Conservation (phyloP, 2,329 filamentous ascomycete species). For the Thyridium curvatum region DNA sequence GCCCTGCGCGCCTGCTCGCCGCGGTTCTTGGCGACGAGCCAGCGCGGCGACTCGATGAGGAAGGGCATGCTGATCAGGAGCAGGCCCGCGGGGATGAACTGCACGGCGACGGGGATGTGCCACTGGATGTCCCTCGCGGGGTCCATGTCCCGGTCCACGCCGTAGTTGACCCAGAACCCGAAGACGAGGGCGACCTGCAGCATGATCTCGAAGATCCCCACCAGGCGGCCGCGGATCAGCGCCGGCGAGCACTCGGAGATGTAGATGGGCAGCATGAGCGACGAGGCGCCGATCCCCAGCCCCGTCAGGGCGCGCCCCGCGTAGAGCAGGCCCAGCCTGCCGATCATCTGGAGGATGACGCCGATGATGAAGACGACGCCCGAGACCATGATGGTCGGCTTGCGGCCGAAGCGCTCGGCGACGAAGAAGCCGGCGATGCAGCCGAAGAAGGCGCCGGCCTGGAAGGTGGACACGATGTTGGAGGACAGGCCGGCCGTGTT, state of each 20-base stretch:
- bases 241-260: constrained; percentile 51
- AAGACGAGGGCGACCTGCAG: constrained; percentile 42
- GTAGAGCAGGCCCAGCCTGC: constrained; percentile 46
- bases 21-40: constrained; percentile 24
- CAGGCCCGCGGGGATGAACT: constrained; percentile 30
- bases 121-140: constrained; percentile 25
- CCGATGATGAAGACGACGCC: constrained; percentile 42
- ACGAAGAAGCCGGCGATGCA: constrained; percentile 46
- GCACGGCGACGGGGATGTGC: constrained; percentile 35
- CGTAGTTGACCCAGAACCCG: constrained; percentile 28
- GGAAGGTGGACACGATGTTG: constrained; percentile 39
- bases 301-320: constrained; percentile 46
- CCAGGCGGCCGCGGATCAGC: constrained; percentile 39
- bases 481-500: constrained; percentile 6
- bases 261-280: constrained; percentile 50
- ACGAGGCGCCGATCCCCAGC: constrained; percentile 41
- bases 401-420: constrained; percentile 49
- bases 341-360: constrained; percentile 43
- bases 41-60: constrained; percentile 31
- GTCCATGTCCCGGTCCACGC: constrained; percentile 29
- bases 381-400: constrained; percentile 43
- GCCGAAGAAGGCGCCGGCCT: constrained; percentile 49
- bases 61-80: constrained; percentile 24
- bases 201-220: constrained; percentile 27
- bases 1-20: constrained; percentile 31